phyloP scores from a whole-genome alignment of 2,329 filamentous ascomycete genomes.

The Colletotrichum shisoi region DNA sequence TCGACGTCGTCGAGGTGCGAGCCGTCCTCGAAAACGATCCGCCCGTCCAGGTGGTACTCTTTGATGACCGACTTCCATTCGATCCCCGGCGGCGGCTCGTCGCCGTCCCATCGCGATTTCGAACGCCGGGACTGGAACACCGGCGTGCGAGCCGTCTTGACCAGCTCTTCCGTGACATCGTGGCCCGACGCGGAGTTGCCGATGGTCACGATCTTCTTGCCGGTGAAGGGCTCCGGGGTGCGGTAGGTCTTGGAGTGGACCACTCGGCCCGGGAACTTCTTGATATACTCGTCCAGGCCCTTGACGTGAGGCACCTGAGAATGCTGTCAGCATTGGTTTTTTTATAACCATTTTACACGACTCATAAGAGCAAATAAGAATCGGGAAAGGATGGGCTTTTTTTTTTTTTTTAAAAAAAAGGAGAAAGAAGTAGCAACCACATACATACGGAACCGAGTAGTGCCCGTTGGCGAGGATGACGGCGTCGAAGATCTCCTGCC shows the following conservation, averaged over 20 bases:
- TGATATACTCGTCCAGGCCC: constrained; percentile 53
- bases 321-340: background rate
- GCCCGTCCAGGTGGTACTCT: constrained; percentile 53
- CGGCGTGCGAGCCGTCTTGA: constrained; percentile 50
- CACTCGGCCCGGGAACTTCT: constrained; percentile 52
- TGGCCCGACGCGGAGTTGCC: constrained; percentile 57
- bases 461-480: constrained; percentile 56
- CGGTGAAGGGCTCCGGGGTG: constrained; percentile 47
- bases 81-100: constrained; percentile 56
- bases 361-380: background rate
- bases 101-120: constrained; percentile 59
- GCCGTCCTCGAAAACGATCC: constrained; percentile 55
- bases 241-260: constrained; percentile 59
- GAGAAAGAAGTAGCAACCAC: constrained; percentile 18
- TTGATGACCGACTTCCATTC: constrained; percentile 63
- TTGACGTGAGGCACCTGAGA: constrained; percentile 56
- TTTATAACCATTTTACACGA: background rate
- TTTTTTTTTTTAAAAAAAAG: too few relatives aligned
- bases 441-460: constrained; percentile 57
- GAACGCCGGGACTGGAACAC: constrained; percentile 63
- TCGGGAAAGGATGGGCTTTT: too few relatives aligned
- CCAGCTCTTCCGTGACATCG: constrained; percentile 52
- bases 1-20: constrained; percentile 50
- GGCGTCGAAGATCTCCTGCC: constrained; percentile 60
- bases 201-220: constrained; percentile 51